Evolutionary conservation across 495 filamentous ascomycete genomes (phyloP).

Genomic region (Entonaema liquescens): DNA sequence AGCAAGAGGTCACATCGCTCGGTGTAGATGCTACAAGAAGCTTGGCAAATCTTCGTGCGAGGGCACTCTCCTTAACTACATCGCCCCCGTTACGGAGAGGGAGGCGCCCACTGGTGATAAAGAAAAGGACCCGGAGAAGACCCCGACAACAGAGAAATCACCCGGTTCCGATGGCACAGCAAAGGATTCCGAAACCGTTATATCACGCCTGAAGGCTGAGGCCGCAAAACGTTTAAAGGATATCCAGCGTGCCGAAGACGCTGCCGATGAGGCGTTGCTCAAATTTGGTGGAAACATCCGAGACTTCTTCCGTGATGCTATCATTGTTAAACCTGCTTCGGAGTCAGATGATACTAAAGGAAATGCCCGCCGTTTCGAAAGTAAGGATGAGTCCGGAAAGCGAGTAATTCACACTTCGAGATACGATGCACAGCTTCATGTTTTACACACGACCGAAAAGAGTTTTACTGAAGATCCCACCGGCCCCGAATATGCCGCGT

Average conservation of each 20-base stretch:
- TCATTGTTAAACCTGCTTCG: conserved; percentile 76
- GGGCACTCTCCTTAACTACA: conserved; percentile 72
- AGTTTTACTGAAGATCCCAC: conserved; percentile 86
- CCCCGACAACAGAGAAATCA: conserved; percentile 53
- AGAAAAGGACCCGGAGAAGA: conserved; percentile 51
- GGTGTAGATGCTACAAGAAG: conserved; percentile 84
- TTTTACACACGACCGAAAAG: conserved; percentile 85
- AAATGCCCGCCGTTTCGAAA: conserved; percentile 81
- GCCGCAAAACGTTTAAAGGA: conserved; percentile 88
- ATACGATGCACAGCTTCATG: conserved; percentile 94
- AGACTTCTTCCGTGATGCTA: conserved; percentile 90
- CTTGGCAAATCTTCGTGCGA: conserved; percentile 78
- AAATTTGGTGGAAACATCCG: conserved; percentile 92
- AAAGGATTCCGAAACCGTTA: conserved; percentile 75
- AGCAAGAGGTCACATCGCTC: conserved; percentile 79
- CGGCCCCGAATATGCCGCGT: conserved; percentile 76
- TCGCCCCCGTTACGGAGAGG: conserved; percentile 32
- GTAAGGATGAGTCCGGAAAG: conserved; percentile 88
- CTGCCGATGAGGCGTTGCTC: conserved; percentile 94
- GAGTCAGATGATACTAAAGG: conserved; percentile 45
- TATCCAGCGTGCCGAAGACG: conserved; percentile 92
- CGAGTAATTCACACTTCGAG: conserved; percentile 91
- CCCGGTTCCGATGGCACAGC: conserved; percentile 60
- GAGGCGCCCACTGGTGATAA: conserved; percentile 38
- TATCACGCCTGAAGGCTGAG: conserved; percentile 83